Evolutionary conservation across 169 alveolate genomes (phyloP), one percentile per base, ranked within the genome.

Genomic region (Babesia caballi): DNA sequence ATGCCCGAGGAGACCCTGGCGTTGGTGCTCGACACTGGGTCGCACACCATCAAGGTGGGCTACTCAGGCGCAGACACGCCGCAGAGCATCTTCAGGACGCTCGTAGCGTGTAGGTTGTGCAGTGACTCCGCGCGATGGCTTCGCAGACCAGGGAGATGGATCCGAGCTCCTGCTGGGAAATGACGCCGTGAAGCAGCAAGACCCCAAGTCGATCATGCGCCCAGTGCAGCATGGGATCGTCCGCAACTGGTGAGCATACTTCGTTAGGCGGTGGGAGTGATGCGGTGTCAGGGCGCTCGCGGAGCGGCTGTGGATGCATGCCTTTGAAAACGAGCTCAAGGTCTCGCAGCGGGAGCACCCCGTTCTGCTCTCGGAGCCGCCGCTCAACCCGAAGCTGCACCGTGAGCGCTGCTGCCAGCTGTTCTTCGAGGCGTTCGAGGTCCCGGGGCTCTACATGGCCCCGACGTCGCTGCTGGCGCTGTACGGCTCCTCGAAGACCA

Each of bases 281-380:
- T 49, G 73, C 15, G 19, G 28, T 8, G 1, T 4, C 66, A 56
- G 66, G 66, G 69, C 84, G 0, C 40, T 71, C 25, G 85, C 81
- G n/a, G 84, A 81, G 53, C 23, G 80, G 23, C 30, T 81, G 11
- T 94, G 97, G 97, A 82, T 88, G 11, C 90, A 96, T 65, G 78
- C 88, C 9, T 94, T 88, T 57, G 67, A 84, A 30, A 93, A 93
- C 69, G 84, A 60, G 46, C 77, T 94, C 46, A 93, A 90, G 80
- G 92, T 89, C 27, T 68, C 91, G 46, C 91, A 86, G 46, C 86
- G 66, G 54, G 93, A 90, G 21, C 94, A 91, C 66, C 95, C 97
- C 33, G 92, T 94, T 11, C 85, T 95, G 57, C 83, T 95, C 17
- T 89, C 98, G 40, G 98, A 95, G 81, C 94, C 97, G 35, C 97